Conservation (phyloP, 129 eudicot genomes). For the Smallanthus sonchifolius region DNA sequence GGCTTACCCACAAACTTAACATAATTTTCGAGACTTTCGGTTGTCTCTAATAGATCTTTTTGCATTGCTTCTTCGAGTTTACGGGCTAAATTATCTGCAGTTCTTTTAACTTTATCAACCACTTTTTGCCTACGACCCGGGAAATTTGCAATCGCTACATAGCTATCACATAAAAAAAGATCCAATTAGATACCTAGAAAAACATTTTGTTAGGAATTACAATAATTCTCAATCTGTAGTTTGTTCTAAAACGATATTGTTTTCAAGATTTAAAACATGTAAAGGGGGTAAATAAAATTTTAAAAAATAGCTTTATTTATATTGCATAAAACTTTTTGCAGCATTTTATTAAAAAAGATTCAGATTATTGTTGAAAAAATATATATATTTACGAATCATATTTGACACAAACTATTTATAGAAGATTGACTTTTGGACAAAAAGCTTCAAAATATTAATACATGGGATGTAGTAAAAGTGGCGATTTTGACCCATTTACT, state of each 20-base stretch:
- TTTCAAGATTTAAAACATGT: neutral
- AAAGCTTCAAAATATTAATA: neutral
- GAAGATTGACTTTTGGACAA: neutral
- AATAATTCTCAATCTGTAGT: neutral
- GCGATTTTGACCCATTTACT: neutral
- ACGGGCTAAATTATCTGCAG: conserved; percentile 61
- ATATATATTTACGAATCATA: neutral
- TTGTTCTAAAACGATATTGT: neutral
- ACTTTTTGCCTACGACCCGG: conserved; percentile 66
- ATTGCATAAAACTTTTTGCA: neutral
- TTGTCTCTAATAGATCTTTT: conserved; percentile 59
- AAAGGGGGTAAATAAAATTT: no score
- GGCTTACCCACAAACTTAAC: conserved; percentile 67
- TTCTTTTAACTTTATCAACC: conserved; percentile 71
- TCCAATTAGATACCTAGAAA: conserved; percentile 11
- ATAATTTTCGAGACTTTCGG: conserved; percentile 43
- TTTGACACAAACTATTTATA: neutral
- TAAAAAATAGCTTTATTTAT: no score
- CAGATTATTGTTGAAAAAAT: neutral
- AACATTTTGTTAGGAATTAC: neutral
- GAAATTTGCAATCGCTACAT: conserved; percentile 75
- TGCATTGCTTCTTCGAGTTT: conserved; percentile 89
- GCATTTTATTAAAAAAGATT: neutral
- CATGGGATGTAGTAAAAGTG: neutral
- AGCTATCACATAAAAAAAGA: conserved; percentile 37